Conservation (phyloP, 176 grass and related monocot species). For the Bonia amplexicaulis region DNA sequence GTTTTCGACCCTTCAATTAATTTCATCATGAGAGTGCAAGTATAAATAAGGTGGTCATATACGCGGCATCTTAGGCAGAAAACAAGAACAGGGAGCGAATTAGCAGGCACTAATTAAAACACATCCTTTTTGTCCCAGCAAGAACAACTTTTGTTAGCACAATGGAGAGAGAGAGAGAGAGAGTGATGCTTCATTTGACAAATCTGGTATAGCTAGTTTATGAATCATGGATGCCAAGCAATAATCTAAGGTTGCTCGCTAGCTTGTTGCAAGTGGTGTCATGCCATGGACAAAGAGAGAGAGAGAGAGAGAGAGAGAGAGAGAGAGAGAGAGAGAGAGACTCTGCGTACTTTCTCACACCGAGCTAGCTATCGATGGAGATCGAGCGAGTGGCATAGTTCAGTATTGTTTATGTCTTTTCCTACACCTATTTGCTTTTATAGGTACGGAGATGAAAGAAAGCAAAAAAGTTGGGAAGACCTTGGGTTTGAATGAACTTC, state of each 20-base stretch:
- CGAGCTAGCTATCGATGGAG: background rate
- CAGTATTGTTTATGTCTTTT: background rate
- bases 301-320: too few relatives aligned
- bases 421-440: background rate
- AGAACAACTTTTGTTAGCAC: background rate
- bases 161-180: background rate
- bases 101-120: background rate
- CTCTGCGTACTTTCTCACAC: background rate
- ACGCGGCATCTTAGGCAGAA: constrained; percentile 33
- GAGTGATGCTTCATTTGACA: constrained; percentile 16
- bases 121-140: constrained; percentile 13
- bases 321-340: background rate
- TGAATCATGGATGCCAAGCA: background rate
- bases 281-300: too few relatives aligned
- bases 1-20: background rate
- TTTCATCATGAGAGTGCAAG: background rate
- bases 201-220: background rate
- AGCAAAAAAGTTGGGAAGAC: background rate
- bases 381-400: background rate
- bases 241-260: too few relatives aligned
- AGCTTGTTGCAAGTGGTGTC: too few relatives aligned
- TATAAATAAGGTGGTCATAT: background rate
- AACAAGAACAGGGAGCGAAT: background rate
- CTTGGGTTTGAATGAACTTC: constrained; percentile 7
- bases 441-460: background rate